Evolutionary conservation across 768 basidiomycete genomes (phyloP), one percentile per base, ranked within the genome.

Genomic region (Hebeloma cylindrosporum): DNA sequence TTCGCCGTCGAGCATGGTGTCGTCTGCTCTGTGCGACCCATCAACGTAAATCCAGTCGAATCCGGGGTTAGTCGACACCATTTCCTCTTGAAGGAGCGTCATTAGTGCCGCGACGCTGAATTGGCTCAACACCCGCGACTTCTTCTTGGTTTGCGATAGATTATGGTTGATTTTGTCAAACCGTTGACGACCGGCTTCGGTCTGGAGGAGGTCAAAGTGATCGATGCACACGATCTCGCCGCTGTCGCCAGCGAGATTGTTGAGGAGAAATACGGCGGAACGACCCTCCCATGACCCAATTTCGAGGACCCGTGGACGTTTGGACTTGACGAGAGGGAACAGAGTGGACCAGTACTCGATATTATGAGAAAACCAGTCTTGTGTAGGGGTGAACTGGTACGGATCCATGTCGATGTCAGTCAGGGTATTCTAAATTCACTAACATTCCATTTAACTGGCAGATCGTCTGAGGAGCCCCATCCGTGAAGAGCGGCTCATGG

Each of bases 201-300:
- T 78, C 1, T 33, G 48, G 62, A 75, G 64, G 29, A 82, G 68
- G 46, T 82, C 80, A 52, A 81, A 79, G 49, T 80, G 80, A 54
- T 81, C 80, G 47, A 81, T 71, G 53, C 77, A 80, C 27, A 76
- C 66, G 13, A 82, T 58, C 36, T 73, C 71, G 2, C 75, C 73
- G n/a, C 59, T 60, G 2, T 58, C 44, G 8, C 59, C 57, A 58
- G 76, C 77, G 34, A 81, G 69, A 22, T 71, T 67, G n/a, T 57
- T 68, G 25, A 78, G 61, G 38, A 79, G 63, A 61, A 78, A 81
- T 18, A 78, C 71, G 17, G 77, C 79, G 0, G 80, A 82, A 27
- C 79, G 72, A n/a, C 79, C 80, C 59, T 81, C 80, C 78, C 78
- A 82, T 13, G 76, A 78, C 6, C 80, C 79, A 11, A 82, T 76